Evolutionary conservation across 73 alveolate genomes (phyloP).

Genomic region (Diophrys sp.): DNA sequence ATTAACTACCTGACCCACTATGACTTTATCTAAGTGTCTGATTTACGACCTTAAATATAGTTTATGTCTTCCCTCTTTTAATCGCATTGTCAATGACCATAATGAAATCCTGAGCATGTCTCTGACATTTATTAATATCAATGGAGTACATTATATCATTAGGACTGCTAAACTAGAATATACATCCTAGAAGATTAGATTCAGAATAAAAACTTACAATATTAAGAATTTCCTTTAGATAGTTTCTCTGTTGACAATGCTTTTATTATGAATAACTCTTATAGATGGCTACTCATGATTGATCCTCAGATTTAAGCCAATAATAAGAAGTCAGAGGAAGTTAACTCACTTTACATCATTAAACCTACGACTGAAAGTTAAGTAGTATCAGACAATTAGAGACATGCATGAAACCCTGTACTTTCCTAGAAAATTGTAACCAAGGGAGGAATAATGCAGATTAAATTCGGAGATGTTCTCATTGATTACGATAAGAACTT

Average conservation of each 20-base stretch:
- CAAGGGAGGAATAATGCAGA: slow-evolving; percentile 79
- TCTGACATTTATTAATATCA: too few relatives aligned
- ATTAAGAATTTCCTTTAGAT: slow-evolving; percentile 94
- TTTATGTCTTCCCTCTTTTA: too few relatives aligned
- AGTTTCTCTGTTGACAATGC: slow-evolving; percentile 99
- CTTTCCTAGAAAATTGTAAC: slow-evolving; percentile 87
- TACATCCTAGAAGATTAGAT: slow-evolving; percentile 95
- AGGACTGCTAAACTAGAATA: too few relatives aligned
- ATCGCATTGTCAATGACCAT: too few relatives aligned
- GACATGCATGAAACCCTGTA: slow-evolving; percentile 90
- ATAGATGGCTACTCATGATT: slow-evolving; percentile 99
- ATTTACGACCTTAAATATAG: too few relatives aligned
- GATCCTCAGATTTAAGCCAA: slow-evolving; percentile 99
- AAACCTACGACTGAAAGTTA: slow-evolving; percentile 85
- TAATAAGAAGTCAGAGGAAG: slow-evolving; percentile 73
- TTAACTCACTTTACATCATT: not conserved
- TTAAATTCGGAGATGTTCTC: slow-evolving; percentile 86
- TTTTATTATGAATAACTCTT: slow-evolving; percentile 92
- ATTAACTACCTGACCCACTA: too few relatives aligned
- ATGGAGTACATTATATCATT: too few relatives aligned
- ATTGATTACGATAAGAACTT: slow-evolving; percentile 82
- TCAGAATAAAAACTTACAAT: slow-evolving; percentile 96
- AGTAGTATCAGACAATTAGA: slow-evolving; percentile 75
- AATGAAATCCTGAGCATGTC: too few relatives aligned
- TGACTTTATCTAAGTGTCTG: too few relatives aligned